phyloP scores from a whole-genome alignment of 495 filamentous ascomycete species.

The Amorphotheca resinae region DNA sequence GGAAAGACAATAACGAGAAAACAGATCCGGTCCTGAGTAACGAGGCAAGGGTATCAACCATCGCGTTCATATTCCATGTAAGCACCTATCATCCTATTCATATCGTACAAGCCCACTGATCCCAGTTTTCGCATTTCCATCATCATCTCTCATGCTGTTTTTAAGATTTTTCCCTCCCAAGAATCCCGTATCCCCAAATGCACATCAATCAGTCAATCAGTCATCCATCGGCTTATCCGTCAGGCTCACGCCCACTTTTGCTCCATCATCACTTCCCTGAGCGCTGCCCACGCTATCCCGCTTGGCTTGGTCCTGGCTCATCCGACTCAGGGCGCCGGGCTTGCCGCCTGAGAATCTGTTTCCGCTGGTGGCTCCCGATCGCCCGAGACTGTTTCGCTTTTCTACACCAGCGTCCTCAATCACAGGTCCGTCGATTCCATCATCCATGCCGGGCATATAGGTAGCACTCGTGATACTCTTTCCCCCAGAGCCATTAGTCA shows the following conservation, averaged over 20 bases:
- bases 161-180: too few species aligned
- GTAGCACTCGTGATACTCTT: slow-evolving; percentile 9
- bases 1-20: too few species aligned
- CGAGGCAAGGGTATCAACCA: slow-evolving; percentile 12
- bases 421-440: slow-evolving; percentile 17
- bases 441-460: slow-evolving; percentile 17
- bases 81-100: too few species aligned
- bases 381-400: slow-evolving; percentile 40
- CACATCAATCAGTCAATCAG: too few species aligned
- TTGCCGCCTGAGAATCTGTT: slow-evolving; percentile 23
- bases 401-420: slow-evolving; percentile 22
- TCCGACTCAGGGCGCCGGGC: slow-evolving; percentile 22
- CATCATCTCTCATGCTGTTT: too few species aligned
- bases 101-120: too few species aligned
- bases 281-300: slow-evolving; percentile 28
- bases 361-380: slow-evolving; percentile 24
- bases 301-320: slow-evolving; percentile 27
- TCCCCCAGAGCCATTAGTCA: slow-evolving; percentile 26
- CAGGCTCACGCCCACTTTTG: slow-evolving; percentile 54
- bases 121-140: too few species aligned
- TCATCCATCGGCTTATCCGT: slow-evolving; percentile 81
- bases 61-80: slow-evolving; percentile 2
- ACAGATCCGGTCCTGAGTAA: too few species aligned
- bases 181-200: too few species aligned
- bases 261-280: slow-evolving; percentile 10